Conservation (phyloP, 2,329 filamentous ascomycete genomes). For the Pseudogymnoascus sp. region DNA sequence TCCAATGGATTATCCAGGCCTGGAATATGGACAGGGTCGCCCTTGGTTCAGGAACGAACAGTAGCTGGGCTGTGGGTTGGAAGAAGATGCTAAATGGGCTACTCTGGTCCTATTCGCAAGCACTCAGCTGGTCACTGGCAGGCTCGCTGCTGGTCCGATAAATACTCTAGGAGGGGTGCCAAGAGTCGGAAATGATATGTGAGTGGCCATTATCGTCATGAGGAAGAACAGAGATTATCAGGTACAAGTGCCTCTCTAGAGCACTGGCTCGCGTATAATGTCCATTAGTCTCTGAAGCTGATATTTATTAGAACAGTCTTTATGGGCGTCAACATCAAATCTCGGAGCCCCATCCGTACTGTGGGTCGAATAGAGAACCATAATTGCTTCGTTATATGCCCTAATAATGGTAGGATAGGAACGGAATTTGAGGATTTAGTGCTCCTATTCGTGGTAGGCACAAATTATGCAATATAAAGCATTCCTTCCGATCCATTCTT, state of each 20-base stretch:
- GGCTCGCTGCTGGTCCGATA: background rate
- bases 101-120: background rate
- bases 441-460: background rate
- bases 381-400: background rate
- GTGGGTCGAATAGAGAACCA: background rate
- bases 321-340: background rate
- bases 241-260: background rate
- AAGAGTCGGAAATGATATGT: background rate
- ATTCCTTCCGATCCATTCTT: background rate
- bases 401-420: background rate
- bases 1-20: constrained; percentile 57
- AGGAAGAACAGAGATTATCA: background rate
- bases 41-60: constrained; percentile 25
- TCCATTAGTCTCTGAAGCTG: background rate
- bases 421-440: background rate
- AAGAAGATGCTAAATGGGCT: background rate
- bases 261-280: background rate
- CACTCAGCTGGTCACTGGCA: background rate
- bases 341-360: background rate
- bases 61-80: background rate
- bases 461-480: background rate
- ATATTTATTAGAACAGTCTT: background rate
- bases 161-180: background rate
- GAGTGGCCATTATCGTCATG: background rate
- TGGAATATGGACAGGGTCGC: constrained; percentile 26